A percentile compares a stretch with the other conserved stretches of the same genome.
Evolutionary conservation across 495 filamentous ascomycete species (phyloP).

Genomic region (Hypomontagnella monticulosa): DNA sequence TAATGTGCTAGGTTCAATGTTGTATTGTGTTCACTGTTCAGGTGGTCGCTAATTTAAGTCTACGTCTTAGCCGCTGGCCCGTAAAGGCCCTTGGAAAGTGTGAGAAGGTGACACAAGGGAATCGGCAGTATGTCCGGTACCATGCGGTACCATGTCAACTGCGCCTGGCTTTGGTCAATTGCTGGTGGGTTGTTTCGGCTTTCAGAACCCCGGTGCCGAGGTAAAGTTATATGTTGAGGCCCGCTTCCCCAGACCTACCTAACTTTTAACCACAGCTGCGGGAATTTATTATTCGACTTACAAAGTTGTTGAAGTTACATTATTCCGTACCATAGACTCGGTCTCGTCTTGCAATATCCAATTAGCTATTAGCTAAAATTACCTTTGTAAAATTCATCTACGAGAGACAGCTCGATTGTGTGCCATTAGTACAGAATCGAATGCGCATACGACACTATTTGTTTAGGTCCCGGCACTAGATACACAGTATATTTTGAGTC

Average conservation of each 20-base stretch:
- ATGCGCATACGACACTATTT: too few species aligned
- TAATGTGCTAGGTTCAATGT: constrained; percentile 1
- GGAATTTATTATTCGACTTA: constrained; percentile 18
- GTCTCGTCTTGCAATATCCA: not conserved
- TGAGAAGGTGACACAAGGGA: constrained; percentile 3
- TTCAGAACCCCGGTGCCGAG: constrained; percentile 44
- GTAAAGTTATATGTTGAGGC: constrained; percentile 28
- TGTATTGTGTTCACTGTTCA: not conserved
- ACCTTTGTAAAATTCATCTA: too few species aligned
- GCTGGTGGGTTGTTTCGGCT: constrained; percentile 29
- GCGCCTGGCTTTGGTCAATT: constrained; percentile 5
- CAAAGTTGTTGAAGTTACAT: not conserved
- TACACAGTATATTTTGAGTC: not conserved
- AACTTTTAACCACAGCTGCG: constrained; percentile 20
- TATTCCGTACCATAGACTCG: too few species aligned
- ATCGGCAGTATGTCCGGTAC: constrained; percentile 18
- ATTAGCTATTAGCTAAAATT: not conserved
- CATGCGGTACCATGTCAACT: not conserved
- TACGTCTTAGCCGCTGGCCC: constrained; percentile 27
- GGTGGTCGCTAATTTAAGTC: not conserved
- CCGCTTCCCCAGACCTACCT: not conserved
- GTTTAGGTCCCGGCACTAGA: not conserved
- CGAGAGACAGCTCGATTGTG: too few species aligned
- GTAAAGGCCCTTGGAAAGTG: not conserved
- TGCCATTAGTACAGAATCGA: too few species aligned